Evolutionary conservation across 176 grass and related monocot species (phyloP), one percentile per base, ranked within the genome.

Genomic region (Raddia guianensis): DNA sequence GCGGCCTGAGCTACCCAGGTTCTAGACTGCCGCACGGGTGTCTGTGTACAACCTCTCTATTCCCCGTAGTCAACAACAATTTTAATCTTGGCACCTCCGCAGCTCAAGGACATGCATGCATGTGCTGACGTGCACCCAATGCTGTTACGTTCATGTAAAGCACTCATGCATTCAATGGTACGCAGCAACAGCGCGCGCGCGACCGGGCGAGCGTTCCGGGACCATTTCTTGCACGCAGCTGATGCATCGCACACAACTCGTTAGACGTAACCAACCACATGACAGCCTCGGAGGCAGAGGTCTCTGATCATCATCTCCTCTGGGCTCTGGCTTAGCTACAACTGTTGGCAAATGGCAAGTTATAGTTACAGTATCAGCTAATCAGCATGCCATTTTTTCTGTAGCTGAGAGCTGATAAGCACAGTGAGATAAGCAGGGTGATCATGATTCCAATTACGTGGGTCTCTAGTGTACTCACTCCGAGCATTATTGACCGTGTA

Each of bases 261-360:
- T 58, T 66, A 33, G 44, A 54, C 67, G 2, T 54, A 48, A 63
- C 18, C 32, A 84, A 63, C 83, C 66, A 60, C 19, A 42, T 64
- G 50, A 12, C 15, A 42, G 62, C 58, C 19, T 34, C 1, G 27
- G 27, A 40, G 37, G 3, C 37, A 40, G 37, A 40, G 37, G 9
- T 27, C 49, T 49, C 51, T 40, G 68, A 80, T 27, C 27, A 27
- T 27, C 27, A 27, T 27, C 27, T 27, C 27, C 27, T 27, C 27
- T 40, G 68, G 73, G 0, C 27, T 27, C 27, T 40, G 68, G 73
- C 11, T 34, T 14, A 16, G 40, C 66, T 34, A 8, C 65, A 12
- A 59, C 13, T 16, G 68, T 70, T 37, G 37, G 14, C 19, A 40
- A 40, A 5, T 40, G 27, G 27, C 27, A 27, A 27, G 27, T 27